Evolutionary conservation across 306 rosid genomes (phyloP), one percentile per base, ranked within the genome.

Genomic region (Quercus alba): DNA sequence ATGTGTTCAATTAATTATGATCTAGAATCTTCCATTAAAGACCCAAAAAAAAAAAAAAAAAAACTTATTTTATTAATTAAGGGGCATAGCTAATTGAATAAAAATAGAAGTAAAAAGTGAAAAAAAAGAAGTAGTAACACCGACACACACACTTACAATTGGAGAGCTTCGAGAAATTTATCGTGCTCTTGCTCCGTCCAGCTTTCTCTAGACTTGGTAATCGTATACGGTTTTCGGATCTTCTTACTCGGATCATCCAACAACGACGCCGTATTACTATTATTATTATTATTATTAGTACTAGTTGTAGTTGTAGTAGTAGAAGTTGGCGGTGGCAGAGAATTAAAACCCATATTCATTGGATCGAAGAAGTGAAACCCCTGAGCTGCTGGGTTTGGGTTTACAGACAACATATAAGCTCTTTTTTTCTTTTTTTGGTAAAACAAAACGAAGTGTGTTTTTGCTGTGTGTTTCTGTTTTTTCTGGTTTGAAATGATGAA

Each of bases 151-250:
- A 35, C 97, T 86, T 72, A 95, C 98, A 95, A 82, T 83, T 95
- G 98, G 19, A 95, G 97, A 85, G 97, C 99, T 89, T 95, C 99
- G 41, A 93, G 94, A 84, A 95, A 95, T 92, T 95, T 95, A 28
- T 95, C 98, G 74, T 95, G 99, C 74, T 95, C 99, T 87, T 95
- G 97, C 72, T 95, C 99, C 70, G 94, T 90, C 99, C 99, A 95
- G 91, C 92, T 93, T 87, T 95, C 98, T 79, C 99, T 87, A 1
- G 99, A 90, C 86, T 95, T 95, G 61, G 93, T 95, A 82, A 95
- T 90, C 66, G 99, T 93, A 51, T 95, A 95, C 2, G 98, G 94
- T 75, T 95, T 95, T 30, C 99, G 86, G 84, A 93, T 83, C 94
- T 91, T 95, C 96, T 91, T 95, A 75, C 57, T 88, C 35, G 68